phyloP scores from a whole-genome alignment of 345 rosid genomes.

The Abelmoschus esculentus region DNA sequence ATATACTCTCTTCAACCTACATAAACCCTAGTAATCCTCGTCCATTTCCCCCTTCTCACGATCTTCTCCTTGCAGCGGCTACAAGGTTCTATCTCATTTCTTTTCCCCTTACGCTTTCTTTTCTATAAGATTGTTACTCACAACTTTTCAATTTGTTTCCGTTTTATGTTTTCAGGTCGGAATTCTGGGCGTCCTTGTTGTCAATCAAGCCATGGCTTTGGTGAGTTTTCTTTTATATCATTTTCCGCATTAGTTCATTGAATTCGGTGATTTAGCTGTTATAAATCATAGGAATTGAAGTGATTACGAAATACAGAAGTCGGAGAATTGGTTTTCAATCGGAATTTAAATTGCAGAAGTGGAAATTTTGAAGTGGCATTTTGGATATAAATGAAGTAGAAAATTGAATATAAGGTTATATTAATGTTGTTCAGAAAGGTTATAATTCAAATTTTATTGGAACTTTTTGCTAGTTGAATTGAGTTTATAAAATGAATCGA shows the following conservation, averaged over 20 bases:
- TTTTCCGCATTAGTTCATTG: neutral
- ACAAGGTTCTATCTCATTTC: neutral
- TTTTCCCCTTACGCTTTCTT: neutral
- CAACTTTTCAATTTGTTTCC: neutral
- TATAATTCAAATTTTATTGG: no score
- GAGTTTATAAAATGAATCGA: no score
- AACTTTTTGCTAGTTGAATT: no score
- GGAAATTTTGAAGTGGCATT: no score
- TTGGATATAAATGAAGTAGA: no score
- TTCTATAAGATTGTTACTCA: constrained; percentile 18
- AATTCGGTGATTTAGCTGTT: neutral
- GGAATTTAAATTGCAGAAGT: no score
- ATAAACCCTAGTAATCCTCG: neutral
- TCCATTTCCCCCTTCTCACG: neutral
- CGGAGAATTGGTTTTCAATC: no score
- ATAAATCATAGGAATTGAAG: no score
- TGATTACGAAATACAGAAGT: no score
- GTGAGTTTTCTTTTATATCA: constrained; percentile 31
- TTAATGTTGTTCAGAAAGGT: no score
- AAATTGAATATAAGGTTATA: no score
- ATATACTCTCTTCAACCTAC: neutral
- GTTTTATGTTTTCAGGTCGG: constrained; percentile 33
- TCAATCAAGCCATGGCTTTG: constrained; percentile 59
- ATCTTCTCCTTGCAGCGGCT: neutral
- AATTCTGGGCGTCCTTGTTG: constrained; percentile 32